Percentiles rank a stretch among this genome's conserved stretches.
phyloP scores from a whole-genome alignment of 2,329 filamentous ascomycete species.

The Cladosporium sp. region DNA sequence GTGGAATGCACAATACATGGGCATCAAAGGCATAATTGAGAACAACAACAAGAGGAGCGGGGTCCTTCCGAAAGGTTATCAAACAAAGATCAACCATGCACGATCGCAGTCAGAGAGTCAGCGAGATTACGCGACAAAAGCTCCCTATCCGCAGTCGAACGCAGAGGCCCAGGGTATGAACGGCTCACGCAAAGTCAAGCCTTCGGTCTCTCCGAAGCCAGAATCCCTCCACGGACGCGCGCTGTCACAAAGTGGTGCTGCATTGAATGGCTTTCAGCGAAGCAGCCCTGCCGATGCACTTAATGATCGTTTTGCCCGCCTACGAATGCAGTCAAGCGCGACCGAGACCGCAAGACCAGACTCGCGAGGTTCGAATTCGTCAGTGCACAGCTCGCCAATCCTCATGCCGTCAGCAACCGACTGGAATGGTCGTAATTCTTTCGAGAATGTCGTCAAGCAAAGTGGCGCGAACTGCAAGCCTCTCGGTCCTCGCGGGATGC shows the following conservation, averaged over 20 bases:
- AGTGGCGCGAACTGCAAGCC: constrained; percentile 25
- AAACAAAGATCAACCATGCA: constrained; percentile 14
- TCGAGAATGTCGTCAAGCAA: constrained; percentile 18
- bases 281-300: constrained; percentile 42
- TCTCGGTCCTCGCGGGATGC: constrained; percentile 53
- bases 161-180: constrained; percentile 12
- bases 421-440: constrained; percentile 25
- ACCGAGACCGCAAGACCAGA: constrained; percentile 20
- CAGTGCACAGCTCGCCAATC: constrained; percentile 28
- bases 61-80: constrained; percentile 15
- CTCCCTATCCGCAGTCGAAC: constrained; percentile 11
- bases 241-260: constrained; percentile 33
- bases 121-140: constrained; percentile 10
- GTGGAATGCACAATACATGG: constrained; percentile 40
- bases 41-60: constrained; percentile 55
- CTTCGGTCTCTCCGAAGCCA: constrained; percentile 55
- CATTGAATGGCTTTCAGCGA: constrained; percentile 26
- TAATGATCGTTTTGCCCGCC: constrained; percentile 29
- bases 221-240: constrained; percentile 61
- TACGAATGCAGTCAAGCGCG: constrained; percentile 19
- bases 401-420: constrained; percentile 41
- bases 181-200: constrained; percentile 23
- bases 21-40: constrained; percentile 48
- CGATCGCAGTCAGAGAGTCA: constrained; percentile 19
- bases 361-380: constrained; percentile 26